Conservation (phyloP, 345 rosid genomes). For the Citrus hindsii region DNA sequence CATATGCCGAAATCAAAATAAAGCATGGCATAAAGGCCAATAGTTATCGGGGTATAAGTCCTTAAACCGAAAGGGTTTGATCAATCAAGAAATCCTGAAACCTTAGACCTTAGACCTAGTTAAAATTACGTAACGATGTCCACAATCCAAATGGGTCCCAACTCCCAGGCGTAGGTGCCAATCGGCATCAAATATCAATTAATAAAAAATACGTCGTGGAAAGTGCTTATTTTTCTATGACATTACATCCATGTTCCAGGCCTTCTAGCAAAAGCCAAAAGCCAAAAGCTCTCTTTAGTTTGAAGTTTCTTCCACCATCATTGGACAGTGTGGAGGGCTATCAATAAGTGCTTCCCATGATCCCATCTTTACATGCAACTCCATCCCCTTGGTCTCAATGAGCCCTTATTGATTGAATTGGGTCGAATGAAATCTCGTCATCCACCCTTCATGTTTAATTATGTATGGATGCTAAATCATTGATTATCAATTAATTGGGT, state of each 20-base stretch:
- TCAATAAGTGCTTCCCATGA: not conserved
- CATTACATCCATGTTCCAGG: not conserved
- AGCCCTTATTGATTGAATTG: not conserved
- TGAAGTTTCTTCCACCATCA: conserved; percentile 15
- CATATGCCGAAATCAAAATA: not conserved
- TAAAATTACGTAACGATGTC: no score
- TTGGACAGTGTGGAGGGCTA: not conserved
- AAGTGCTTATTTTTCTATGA: not conserved
- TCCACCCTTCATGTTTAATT: not conserved
- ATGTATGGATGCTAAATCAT: not conserved
- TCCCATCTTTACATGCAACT: not conserved
- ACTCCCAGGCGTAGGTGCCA: no score
- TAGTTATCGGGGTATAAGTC: not conserved
- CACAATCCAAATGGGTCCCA: no score
- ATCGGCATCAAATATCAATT: no score
- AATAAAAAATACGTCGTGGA: no score
- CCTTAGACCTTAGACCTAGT: no score
- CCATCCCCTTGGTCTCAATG: not conserved
- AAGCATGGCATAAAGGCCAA: not conserved
- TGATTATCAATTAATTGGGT: no score
- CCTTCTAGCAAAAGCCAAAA: not conserved
- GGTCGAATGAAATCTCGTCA: not conserved
- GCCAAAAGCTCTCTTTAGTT: not conserved
- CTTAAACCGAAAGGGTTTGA: no score
- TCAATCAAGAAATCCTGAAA: no score